Conservation (phyloP, 352 stramenopile species). For the Globisporangium okanoganense region DNA sequence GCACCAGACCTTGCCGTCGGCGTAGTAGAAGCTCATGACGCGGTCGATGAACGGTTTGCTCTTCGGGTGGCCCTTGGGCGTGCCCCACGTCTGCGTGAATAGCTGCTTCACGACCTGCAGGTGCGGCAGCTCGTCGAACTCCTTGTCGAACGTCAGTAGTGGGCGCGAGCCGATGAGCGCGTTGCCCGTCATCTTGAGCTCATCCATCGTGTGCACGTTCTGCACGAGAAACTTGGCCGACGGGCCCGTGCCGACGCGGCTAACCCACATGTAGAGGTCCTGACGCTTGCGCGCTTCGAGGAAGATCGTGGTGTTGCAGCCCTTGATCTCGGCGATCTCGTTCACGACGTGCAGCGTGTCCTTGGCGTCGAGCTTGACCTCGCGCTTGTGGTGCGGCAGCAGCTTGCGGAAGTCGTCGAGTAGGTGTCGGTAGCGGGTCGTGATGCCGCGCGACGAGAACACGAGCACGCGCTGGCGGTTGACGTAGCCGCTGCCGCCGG, state of each 20-base stretch:
- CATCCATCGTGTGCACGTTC: constrained; percentile 99
- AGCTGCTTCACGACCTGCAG: constrained; percentile 96
- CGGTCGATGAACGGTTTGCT: constrained; percentile 99
- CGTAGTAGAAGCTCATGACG: constrained; percentile 96
- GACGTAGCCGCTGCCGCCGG: constrained; percentile 51
- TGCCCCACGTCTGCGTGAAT: constrained; percentile 95
- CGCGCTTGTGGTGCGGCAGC: constrained; percentile 98
- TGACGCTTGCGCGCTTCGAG: constrained; percentile 96
- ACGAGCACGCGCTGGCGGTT: constrained; percentile 94
- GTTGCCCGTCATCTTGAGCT: constrained; percentile 99
- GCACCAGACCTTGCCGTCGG: constrained; percentile 96
- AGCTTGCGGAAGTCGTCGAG: constrained; percentile 98
- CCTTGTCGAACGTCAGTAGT: constrained; percentile 96
- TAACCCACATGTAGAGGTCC: constrained; percentile 99
- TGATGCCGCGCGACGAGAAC: constrained; percentile 91
- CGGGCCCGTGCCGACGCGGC: constrained; percentile 92
- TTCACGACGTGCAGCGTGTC: constrained; percentile 94
- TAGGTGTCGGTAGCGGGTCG: constrained; percentile 96
- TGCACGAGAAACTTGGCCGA: constrained; percentile 97
- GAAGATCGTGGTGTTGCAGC: constrained; percentile 97
- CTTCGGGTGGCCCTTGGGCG: constrained; percentile 97
- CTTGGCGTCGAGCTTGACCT: constrained; percentile 98
- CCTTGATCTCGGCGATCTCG: constrained; percentile 98
- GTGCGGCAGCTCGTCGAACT: constrained; percentile 90
- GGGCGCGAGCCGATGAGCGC: constrained; percentile 96